phyloP scores from a whole-genome alignment of 805 yeast species.

The Saturnispora dispora region DNA sequence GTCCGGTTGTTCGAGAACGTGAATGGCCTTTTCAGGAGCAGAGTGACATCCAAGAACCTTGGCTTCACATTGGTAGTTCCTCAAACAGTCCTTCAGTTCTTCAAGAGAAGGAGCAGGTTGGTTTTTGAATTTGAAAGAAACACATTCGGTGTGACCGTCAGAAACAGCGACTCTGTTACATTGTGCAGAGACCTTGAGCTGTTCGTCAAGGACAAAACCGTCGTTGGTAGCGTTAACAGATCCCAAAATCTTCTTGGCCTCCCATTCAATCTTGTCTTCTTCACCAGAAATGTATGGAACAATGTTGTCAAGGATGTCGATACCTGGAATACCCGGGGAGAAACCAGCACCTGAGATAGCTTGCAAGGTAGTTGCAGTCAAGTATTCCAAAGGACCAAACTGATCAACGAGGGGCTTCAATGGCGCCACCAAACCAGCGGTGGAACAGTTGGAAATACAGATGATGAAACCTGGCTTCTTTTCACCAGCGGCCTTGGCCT shows the following conservation, averaged over 20 bases:
- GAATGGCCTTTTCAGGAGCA: conserved; percentile 89
- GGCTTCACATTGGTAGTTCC: conserved; percentile 79
- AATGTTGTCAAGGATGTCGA: conserved; percentile 88
- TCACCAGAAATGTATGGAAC: conserved; percentile 95
- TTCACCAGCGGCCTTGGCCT: conserved; percentile 46
- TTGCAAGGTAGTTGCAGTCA: conserved; percentile 88
- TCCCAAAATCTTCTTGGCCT: conserved; percentile 91
- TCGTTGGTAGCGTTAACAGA: conserved; percentile 40
- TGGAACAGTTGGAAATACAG: conserved; percentile 96
- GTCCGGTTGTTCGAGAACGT: conserved; percentile 81
- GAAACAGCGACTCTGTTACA: conserved; percentile 95
- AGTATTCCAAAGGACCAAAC: conserved; percentile 83
- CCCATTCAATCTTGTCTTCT: conserved; percentile 98
- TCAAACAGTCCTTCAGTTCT: conserved; percentile 59
- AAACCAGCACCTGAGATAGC: conserved; percentile 98
- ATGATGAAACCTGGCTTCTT: conserved; percentile 68
- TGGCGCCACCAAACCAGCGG: conserved; percentile 97
- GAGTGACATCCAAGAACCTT: conserved; percentile 71
- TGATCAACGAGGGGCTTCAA: conserved; percentile 83
- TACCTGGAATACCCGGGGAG: conserved; percentile 94
- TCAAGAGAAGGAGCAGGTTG: conserved; percentile 82
- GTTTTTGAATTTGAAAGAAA: conserved; percentile 72
- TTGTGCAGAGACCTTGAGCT: conserved; percentile 85
- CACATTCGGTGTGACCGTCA: conserved; percentile 97
- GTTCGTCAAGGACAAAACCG: conserved; percentile 54